These are phyloP conservation scores for Talaromyces sp. DNA, from an alignment of 2,329 filamentous ascomycete species.

Conservation along the genomic window DNA sequence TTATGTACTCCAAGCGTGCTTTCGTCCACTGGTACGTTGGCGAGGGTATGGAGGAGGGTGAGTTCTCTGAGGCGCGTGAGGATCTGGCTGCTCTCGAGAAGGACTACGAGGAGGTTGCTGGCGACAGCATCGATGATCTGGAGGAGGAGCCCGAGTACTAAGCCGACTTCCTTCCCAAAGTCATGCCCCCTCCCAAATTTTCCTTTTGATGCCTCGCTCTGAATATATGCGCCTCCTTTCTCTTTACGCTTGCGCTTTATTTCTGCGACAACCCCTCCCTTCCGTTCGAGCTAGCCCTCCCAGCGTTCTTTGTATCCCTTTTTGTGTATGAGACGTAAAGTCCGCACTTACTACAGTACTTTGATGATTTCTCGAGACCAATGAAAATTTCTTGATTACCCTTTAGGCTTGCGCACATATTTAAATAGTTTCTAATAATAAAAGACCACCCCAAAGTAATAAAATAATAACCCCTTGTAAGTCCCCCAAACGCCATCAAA, in stretches of 20 bases:
- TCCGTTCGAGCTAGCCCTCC: slow-evolving; percentile 11
- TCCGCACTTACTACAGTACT: slow-evolving; percentile 11
- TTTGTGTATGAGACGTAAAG: slow-evolving; percentile 2
- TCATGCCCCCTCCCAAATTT: slow-evolving; percentile 6
- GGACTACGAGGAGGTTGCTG: slow-evolving; percentile 84
- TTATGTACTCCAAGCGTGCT: slow-evolving; percentile 70
- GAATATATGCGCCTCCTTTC: slow-evolving; percentile 10
- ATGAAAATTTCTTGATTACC: slow-evolving; percentile 8
- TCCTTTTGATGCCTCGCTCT: slow-evolving; percentile 6
- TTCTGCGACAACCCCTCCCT: slow-evolving; percentile 12
- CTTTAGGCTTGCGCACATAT: neutral
- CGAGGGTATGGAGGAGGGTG: slow-evolving; percentile 90
- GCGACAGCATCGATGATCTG: slow-evolving; percentile 66
- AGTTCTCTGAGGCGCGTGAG: slow-evolving; percentile 85
- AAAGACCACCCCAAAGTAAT: slow-evolving; percentile 1
- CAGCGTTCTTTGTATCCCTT: slow-evolving; percentile 13
- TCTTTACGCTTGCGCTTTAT: neutral
- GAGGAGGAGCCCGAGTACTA: slow-evolving; percentile 53
- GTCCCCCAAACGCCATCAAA: slow-evolving; percentile 4
- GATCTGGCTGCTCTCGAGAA: slow-evolving; percentile 83
- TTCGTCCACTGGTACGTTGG: slow-evolving; percentile 79
- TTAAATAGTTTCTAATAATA: neutral
- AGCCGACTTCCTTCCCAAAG: slow-evolving; percentile 11
- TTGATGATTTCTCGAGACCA: slow-evolving; percentile 8
- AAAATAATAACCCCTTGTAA: slow-evolving; percentile 5